Evolutionary conservation across 2,329 filamentous ascomycete species (phyloP), one percentile per base, ranked within the genome.

Genomic region (Stagonosporopsis rhizophila): DNA sequence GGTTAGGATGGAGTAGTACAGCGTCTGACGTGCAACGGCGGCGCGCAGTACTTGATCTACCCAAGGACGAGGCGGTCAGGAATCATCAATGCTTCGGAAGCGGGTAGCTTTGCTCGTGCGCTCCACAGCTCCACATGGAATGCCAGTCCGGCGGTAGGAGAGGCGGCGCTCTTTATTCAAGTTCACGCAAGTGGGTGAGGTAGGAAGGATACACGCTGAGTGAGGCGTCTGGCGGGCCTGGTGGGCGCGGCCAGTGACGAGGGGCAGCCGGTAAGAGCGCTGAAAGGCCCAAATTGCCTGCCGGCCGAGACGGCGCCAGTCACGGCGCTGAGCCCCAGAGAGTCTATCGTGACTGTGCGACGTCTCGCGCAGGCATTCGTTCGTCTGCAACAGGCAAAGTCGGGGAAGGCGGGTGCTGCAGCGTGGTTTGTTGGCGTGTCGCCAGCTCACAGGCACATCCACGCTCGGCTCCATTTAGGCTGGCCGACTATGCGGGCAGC

Each of bases 401-500:
- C 69, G 65, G 63, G 66, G 61, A 65, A 62, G 55, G 56, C 69
- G 63, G 65, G 59, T 56, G 51, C 45, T 60, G 58, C 52, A 59
- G 58, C n/a, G 56, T 56, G 52, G 52, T 51, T 54, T 53, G 62
- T 54, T 59, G 64, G 66, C 71, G 71, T 72, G 70, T 68, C 71
- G 65, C 63, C 61, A 60, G 67, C 66, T 71, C 57, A 73, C 66
- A 68, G 65, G 66, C 47, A 60, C 58, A 59, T 59, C 57, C 57
- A 55, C 55, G 56, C 58, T 47, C 56, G 52, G 47, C 35, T 54
- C 20, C 52, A 58, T 62, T 51, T 37, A 56, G 51, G 56, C 56
- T 60, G 64, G 65, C 68, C 69, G 66, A 56, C 38, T 66, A 71
- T 70, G 70, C 71, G 66, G 66, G 55, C 72, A 66, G 71, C 72